phyloP scores from a whole-genome alignment of 108 stramenopile genomes.

The Chaetoceros tenuissimus region DNA sequence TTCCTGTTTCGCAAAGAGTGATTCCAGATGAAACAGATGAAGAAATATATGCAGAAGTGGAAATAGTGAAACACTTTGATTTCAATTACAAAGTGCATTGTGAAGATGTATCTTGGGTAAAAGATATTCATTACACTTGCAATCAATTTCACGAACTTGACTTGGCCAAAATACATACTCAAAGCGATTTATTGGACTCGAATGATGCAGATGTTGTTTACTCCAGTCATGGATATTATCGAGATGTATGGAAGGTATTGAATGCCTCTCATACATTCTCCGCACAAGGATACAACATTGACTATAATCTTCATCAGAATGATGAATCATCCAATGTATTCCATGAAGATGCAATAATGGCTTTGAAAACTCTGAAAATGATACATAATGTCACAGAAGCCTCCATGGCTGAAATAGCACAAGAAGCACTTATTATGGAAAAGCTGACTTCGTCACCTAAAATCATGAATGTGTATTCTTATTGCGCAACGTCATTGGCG shows the following conservation, averaged over 20 bases:
- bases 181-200: too few species aligned
- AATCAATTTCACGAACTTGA: slow-evolving; percentile 53
- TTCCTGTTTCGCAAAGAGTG: too few species aligned
- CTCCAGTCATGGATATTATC: slow-evolving; percentile 50
- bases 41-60: too few species aligned
- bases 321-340: too few species aligned
- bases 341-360: slow-evolving; percentile 22
- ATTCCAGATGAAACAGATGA: too few species aligned
- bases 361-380: slow-evolving; percentile 39
- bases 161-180: too few species aligned
- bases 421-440: slow-evolving; percentile 69
- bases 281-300: too few species aligned
- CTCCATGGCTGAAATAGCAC: slow-evolving; percentile 16
- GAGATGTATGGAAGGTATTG: slow-evolving; percentile 53
- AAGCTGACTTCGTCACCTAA: slow-evolving; percentile 44
- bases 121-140: slow-evolving; percentile 37
- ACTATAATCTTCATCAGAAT: too few species aligned
- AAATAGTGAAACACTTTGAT: too few species aligned
- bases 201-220: slow-evolving; percentile 31
- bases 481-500: slow-evolving; percentile 46
- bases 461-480: slow-evolving; percentile 60
- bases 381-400: slow-evolving; percentile 14
- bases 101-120: too few species aligned
- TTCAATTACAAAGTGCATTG: too few species aligned
- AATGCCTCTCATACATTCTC: slow-evolving; percentile 19